Conservation (phyloP, 176 grass and related monocot species). For the Oryza meridionalis region DNA sequence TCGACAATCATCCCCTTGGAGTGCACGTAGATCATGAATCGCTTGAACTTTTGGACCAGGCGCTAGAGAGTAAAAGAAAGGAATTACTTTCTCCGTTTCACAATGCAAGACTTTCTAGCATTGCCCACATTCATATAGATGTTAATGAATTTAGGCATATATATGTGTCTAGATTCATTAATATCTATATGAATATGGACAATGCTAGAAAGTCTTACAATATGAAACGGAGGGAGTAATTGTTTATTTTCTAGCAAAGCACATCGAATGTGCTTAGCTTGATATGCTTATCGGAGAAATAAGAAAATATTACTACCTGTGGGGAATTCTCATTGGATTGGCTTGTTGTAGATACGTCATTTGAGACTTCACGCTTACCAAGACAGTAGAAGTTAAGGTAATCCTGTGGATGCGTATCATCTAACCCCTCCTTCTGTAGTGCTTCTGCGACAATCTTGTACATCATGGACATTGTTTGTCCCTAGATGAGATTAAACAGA, state of each 20-base stretch:
- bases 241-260: background rate
- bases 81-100: background rate
- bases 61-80: slow-evolving; percentile 36
- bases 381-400: slow-evolving; percentile 84
- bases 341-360: background rate
- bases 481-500: slow-evolving; percentile 44
- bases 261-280: background rate
- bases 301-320: slow-evolving; percentile 34
- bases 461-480: slow-evolving; percentile 81
- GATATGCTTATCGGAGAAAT: background rate
- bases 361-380: slow-evolving; percentile 53
- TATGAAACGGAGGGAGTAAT: too few relatives aligned
- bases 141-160: too few relatives aligned
- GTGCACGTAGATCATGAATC: slow-evolving; percentile 89
- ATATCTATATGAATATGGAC: too few relatives aligned
- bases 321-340: slow-evolving; percentile 52
- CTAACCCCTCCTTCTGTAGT: slow-evolving; percentile 52
- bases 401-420: slow-evolving; percentile 61
- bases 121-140: too few relatives aligned
- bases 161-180: too few relatives aligned
- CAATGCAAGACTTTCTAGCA: too few relatives aligned
- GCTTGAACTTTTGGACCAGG: slow-evolving; percentile 56
- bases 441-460: slow-evolving; percentile 65
- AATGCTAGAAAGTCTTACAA: too few relatives aligned
- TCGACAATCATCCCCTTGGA: slow-evolving; percentile 79